These are phyloP conservation scores for Globisporangium splendens DNA, from an alignment of 352 stramenopile genomes.

Conservation along the genomic window DNA sequence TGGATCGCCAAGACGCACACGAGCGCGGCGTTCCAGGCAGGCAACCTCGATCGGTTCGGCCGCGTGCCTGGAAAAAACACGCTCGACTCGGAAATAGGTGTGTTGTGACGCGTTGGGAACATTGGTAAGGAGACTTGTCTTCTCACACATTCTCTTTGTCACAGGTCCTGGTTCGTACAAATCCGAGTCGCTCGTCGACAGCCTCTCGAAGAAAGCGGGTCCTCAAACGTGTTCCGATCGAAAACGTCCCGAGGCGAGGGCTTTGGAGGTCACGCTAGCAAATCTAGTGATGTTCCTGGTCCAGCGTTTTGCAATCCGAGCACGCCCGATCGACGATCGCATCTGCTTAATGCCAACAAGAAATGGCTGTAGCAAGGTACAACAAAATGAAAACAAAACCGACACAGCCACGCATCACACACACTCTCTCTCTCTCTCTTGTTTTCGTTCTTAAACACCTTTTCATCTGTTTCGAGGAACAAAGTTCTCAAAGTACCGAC, in stretches of 20 bases:
- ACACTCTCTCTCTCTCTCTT: not conserved
- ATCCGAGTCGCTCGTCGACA: conserved; percentile 18
- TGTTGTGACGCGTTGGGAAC: no score
- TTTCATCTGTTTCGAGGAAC: conserved; percentile 30
- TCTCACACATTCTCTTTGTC: not conserved
- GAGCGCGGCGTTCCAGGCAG: conserved; percentile 59
- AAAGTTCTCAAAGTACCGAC: conserved; percentile 85
- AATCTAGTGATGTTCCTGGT: conserved; percentile 24
- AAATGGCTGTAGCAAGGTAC: conserved; percentile 61
- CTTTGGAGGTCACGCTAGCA: conserved; percentile 14
- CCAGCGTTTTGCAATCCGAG: conserved; percentile 65
- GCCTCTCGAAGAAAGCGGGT: conserved; percentile 15
- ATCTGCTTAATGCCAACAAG: conserved; percentile 75
- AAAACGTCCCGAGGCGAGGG: conserved; percentile 32
- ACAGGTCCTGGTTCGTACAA: conserved; percentile 61
- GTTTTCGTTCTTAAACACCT: not conserved
- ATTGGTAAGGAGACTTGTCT: not conserved
- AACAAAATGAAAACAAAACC: conserved; percentile 3
- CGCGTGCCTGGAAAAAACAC: conserved; percentile 27
- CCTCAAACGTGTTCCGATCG: conserved; percentile 16
- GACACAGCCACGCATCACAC: not conserved
- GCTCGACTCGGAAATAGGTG: conserved; percentile 51
- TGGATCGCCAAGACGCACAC: conserved; percentile 54
- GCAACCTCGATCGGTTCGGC: conserved; percentile 57
- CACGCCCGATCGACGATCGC: conserved; percentile 52